A percentile compares a stretch with the other conserved stretches of the same genome.
phyloP scores from a whole-genome alignment of 805 yeast species.

The Saccharomycopsis sp. region DNA sequence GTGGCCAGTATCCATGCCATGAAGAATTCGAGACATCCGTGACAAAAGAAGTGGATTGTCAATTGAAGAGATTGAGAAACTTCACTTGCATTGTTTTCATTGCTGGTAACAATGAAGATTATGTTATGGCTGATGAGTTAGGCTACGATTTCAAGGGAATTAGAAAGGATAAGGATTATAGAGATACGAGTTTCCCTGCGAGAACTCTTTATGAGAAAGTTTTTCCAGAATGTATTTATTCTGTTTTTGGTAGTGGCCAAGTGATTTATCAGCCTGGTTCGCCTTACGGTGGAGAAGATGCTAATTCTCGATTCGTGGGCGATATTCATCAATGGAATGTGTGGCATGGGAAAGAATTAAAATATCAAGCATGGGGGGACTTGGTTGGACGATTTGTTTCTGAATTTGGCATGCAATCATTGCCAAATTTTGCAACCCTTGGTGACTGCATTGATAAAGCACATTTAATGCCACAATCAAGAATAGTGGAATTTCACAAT shows the following conservation, averaged over 20 bases:
- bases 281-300: constrained; percentile 39
- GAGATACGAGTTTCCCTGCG: constrained; percentile 37
- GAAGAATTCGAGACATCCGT: constrained; percentile 32
- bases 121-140: constrained; percentile 36
- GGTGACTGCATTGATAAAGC: constrained; percentile 30
- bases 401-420: constrained; percentile 49
- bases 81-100: constrained; percentile 29
- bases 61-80: constrained; percentile 36
- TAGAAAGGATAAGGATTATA: constrained; percentile 22
- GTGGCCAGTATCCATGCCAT: constrained; percentile 47
- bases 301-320: constrained; percentile 36
- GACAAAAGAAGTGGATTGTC: constrained; percentile 32
- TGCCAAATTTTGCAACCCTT: constrained; percentile 35
- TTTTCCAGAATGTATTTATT: constrained; percentile 32
- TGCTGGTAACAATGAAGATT: constrained; percentile 44
- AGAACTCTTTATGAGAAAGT: constrained; percentile 35
- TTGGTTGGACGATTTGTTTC: constrained; percentile 44
- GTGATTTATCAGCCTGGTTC: constrained; percentile 36
- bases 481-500: constrained; percentile 39
- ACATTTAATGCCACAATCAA: constrained; percentile 39
- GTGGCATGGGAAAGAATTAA: constrained; percentile 47
- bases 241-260: constrained; percentile 22
- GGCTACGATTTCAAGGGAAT: not conserved
- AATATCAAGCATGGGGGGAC: constrained; percentile 42
- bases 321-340: constrained; percentile 53